phyloP scores from a whole-genome alignment of 140 eudicot genomes.

The Bidens hawaiensis region DNA sequence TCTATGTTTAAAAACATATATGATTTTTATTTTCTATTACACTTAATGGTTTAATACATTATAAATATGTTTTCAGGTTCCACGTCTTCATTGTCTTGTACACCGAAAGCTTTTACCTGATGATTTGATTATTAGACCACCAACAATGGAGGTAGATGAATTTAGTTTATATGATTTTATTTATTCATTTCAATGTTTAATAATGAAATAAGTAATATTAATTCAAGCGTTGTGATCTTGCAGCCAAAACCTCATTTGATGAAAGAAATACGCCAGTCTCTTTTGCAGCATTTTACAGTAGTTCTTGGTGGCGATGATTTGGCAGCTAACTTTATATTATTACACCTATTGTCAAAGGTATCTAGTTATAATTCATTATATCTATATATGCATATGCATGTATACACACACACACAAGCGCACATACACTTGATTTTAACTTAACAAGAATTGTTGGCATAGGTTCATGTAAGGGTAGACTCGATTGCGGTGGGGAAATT shows the following conservation, averaged over 20 bases:
- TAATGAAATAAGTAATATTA: constrained; percentile 4
- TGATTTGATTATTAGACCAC: constrained; percentile 47
- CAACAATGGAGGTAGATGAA: constrained; percentile 53
- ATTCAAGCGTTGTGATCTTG: neutral
- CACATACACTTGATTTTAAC: neutral
- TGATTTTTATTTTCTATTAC: neutral
- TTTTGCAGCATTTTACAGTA: constrained; percentile 63
- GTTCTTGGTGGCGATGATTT: constrained; percentile 80
- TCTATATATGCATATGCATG: neutral
- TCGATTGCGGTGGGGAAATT: constrained; percentile 81
- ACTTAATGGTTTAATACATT: neutral
- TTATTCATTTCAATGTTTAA: neutral
- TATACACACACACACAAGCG: neutral
- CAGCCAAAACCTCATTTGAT: constrained; percentile 52
- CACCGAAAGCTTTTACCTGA: constrained; percentile 59
- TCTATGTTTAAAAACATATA: neutral
- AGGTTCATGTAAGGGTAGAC: constrained; percentile 87
- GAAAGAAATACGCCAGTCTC: constrained; percentile 65
- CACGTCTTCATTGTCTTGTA: constrained; percentile 83
- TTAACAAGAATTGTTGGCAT: constrained; percentile 11
- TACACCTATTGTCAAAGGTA: constrained; percentile 93
- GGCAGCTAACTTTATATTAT: constrained; percentile 78
- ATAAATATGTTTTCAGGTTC: constrained; percentile 49
- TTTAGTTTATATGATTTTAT: constrained; percentile 2
- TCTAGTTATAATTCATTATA: neutral